Evolutionary conservation across 2,329 filamentous ascomycete genomes (phyloP), one percentile per base, ranked within the genome.

Genomic region (Botryotinia convoluta): DNA sequence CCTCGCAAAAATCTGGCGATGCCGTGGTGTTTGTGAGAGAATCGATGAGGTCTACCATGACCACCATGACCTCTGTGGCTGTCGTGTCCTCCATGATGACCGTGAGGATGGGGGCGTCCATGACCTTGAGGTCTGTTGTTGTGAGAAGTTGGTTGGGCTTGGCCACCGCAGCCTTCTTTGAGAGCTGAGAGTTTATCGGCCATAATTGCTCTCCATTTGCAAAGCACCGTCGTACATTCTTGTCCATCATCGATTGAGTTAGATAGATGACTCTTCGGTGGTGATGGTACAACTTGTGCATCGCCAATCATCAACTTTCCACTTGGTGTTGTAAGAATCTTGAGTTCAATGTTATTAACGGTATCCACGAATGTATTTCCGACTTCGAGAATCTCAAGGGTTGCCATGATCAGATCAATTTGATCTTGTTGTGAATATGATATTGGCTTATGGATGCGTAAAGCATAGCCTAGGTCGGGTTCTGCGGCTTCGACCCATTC

Each of bases 331-430:
- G 90, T 87, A 80, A 93, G 84, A 29, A 93, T 83, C 77, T 87
- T 87, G 63, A 93, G 83, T 63, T 87, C 86, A 73, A 93, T 84
- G 42, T 83, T 83, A 54, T 87, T 86, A 37, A 90, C 83, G 37
- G 82, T 84, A 62, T 87, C 82, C 72, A 91, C 81, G 74, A 89
- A 88, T 61, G 84, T 82, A 71, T 85, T 81, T 73, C 87, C 88
- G 39, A 92, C 86, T 79, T 90, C 86, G 74, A 90, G 85, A 74
- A 92, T 86, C 76, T 88, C 84, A 54, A 92, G 82, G 75, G 87
- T 84, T 73, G 92, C 78, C 54, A 83, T 81, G 70, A 91, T 80
- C 4, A 90, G 80, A 73, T 87, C 84, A 61, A 90, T 80, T 71
- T 84, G 82, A 74, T 86, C 85, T 16, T 87, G 84, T 68, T 86